phyloP scores from a whole-genome alignment of 192 early-diverging fungal species.

The Piromyces finnis region DNA sequence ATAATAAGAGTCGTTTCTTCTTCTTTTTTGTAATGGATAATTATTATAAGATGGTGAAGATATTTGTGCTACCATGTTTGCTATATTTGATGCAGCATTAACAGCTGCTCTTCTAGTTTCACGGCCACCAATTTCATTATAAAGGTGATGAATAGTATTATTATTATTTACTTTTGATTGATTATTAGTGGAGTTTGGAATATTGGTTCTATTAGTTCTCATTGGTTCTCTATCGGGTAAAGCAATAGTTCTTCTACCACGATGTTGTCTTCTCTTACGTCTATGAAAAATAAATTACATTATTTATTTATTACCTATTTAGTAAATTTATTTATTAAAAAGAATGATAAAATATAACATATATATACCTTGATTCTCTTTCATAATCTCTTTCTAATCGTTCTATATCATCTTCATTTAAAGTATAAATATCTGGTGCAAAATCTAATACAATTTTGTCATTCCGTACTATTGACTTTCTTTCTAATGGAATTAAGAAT shows the following conservation, averaged over 20 bases:
- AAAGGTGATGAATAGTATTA: background rate
- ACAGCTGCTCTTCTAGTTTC: background rate
- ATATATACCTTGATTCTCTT: slow-evolving; percentile 46
- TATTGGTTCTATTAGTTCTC: slow-evolving; percentile 38
- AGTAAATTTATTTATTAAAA: too few species aligned
- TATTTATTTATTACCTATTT: too few species aligned
- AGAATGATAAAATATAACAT: too few species aligned
- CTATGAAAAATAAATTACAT: slow-evolving; percentile 7
- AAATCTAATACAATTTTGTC: background rate
- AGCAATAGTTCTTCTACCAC: slow-evolving; percentile 34
- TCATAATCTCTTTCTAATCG: slow-evolving; percentile 70
- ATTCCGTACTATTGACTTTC: slow-evolving; percentile 10
- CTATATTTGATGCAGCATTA: background rate
- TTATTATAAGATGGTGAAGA: background rate
- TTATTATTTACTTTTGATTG: background rate
- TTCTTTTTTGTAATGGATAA: background rate
- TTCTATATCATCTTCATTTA: slow-evolving; percentile 46
- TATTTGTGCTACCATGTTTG: background rate
- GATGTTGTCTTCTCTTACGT: slow-evolving; percentile 67
- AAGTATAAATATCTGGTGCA: slow-evolving; percentile 1
- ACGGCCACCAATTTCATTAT: background rate
- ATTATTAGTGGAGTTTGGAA: slow-evolving; percentile 5
- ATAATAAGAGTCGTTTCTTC: background rate
- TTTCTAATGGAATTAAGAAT: slow-evolving; percentile 42
- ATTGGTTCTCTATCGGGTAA: slow-evolving; percentile 48